These are phyloP conservation scores for Xanthoconium purpureum DNA, from an alignment of 768 basidiomycete species.

Conservation along the genomic window DNA sequence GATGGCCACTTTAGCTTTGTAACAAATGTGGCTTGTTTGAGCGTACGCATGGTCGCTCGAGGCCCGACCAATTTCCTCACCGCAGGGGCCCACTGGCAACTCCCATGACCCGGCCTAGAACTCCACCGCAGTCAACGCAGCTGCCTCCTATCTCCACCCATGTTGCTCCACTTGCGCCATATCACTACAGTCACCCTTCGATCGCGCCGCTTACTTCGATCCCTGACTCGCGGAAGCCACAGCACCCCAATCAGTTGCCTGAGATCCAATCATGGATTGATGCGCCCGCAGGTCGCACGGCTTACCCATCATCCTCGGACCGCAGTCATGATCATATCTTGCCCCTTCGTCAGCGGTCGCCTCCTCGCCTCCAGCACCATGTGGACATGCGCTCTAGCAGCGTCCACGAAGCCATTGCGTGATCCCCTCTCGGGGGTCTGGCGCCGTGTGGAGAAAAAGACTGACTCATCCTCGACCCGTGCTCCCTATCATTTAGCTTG, in stretches of 20 bases:
- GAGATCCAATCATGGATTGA: slow-evolving; percentile 50
- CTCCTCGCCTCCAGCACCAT: slow-evolving; percentile 33
- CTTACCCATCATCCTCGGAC: slow-evolving; percentile 29
- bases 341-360: slow-evolving; percentile 33
- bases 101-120: slow-evolving; percentile 45
- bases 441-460: slow-evolving; percentile 15
- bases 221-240: slow-evolving; percentile 33
- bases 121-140: slow-evolving; percentile 45
- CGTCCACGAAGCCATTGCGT: slow-evolving; percentile 32
- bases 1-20: slow-evolving; percentile 34
- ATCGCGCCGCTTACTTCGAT: slow-evolving; percentile 45
- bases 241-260: slow-evolving; percentile 40
- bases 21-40: slow-evolving; percentile 79
- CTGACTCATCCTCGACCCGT: slow-evolving; percentile 1
- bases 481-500: slow-evolving; percentile 9
- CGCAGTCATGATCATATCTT: slow-evolving; percentile 30
- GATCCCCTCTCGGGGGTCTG: slow-evolving; percentile 15
- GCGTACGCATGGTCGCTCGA: slow-evolving; percentile 72
- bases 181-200: slow-evolving; percentile 52
- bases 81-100: slow-evolving; percentile 67
- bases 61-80: slow-evolving; percentile 80
- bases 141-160: slow-evolving; percentile 45
- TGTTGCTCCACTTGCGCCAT: slow-evolving; percentile 40
- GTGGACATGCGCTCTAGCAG: slow-evolving; percentile 31
- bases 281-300: slow-evolving; percentile 28